phyloP scores from a whole-genome alignment of 306 rosid genomes.

The Luffa aegyptiaca region DNA sequence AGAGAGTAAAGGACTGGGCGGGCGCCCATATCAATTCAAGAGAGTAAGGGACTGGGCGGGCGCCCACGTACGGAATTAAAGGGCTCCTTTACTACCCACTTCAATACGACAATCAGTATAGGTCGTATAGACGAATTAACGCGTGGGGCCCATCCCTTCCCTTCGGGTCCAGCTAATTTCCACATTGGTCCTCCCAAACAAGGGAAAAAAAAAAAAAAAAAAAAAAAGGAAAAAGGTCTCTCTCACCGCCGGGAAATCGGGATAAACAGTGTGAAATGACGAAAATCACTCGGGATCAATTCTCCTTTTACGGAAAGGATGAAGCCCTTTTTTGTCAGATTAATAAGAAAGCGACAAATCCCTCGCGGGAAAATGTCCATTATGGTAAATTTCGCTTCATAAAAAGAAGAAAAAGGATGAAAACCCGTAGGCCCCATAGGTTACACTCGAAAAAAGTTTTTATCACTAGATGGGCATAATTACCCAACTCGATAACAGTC shows the following conservation, averaged over 20 bases:
- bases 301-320: not conserved
- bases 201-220: not conserved
- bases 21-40: constrained; percentile 1
- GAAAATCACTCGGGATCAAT: constrained; percentile 1
- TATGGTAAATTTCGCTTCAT: not conserved
- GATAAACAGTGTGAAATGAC: not conserved
- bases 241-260: not conserved
- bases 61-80: not conserved
- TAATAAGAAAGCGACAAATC: not conserved
- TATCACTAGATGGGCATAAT: not conserved
- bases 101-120: not conserved
- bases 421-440: not conserved
- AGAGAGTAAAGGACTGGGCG: not conserved
- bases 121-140: not conserved
- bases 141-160: not conserved
- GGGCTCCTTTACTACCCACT: not conserved
- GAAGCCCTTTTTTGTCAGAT: not conserved
- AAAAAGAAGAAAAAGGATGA: not conserved
- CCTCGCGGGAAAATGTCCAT: not conserved
- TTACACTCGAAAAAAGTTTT: not conserved
- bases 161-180: not conserved
- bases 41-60: not conserved
- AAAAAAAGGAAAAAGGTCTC: not conserved
- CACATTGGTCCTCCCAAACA: not conserved
- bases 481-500: not conserved